Evolutionary conservation across 305 asterid species (phyloP).

Genomic region (Rubia balearica): DNA sequence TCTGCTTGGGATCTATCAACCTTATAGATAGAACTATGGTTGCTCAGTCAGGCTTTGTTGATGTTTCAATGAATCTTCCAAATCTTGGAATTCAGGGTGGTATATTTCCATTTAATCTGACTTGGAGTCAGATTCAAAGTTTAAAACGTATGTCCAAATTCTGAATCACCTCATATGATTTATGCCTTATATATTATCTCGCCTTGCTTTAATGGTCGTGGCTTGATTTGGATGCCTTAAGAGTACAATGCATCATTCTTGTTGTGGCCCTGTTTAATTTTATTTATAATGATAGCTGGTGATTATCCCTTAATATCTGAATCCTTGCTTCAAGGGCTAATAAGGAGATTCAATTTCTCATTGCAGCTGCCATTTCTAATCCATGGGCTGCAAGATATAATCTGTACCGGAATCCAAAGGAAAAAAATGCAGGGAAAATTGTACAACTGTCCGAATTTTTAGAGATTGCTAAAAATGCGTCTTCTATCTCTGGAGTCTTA

Average conservation of each 20-base stretch:
- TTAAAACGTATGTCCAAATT: constrained; percentile 53
- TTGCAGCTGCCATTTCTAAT: constrained; percentile 61
- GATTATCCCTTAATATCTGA: neutral
- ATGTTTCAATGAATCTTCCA: constrained; percentile 31
- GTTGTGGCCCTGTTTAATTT: neutral
- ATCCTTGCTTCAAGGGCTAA: constrained; percentile 4
- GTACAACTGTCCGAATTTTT: constrained; percentile 56
- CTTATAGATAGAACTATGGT: constrained; percentile 56
- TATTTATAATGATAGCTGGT: neutral
- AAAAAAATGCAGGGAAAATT: constrained; percentile 36
- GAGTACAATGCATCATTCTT: neutral
- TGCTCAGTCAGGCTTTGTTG: constrained; percentile 37
- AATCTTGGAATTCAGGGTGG: constrained; percentile 46
- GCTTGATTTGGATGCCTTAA: neutral
- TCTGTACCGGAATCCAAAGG: constrained; percentile 55
- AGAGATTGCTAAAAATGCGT: constrained; percentile 46
- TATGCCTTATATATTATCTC: neutral
- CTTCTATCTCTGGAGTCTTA: constrained; percentile 72
- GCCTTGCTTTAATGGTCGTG: neutral
- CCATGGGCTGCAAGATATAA: constrained; percentile 27
- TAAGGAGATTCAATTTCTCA: constrained; percentile 14
- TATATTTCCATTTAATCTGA: constrained; percentile 56
- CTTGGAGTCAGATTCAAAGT: constrained; percentile 58
- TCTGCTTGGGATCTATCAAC: constrained; percentile 83
- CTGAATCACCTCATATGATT: constrained; percentile 1